Conservation (phyloP, 495 filamentous ascomycete genomes). For the Penicillium mononematosum region DNA sequence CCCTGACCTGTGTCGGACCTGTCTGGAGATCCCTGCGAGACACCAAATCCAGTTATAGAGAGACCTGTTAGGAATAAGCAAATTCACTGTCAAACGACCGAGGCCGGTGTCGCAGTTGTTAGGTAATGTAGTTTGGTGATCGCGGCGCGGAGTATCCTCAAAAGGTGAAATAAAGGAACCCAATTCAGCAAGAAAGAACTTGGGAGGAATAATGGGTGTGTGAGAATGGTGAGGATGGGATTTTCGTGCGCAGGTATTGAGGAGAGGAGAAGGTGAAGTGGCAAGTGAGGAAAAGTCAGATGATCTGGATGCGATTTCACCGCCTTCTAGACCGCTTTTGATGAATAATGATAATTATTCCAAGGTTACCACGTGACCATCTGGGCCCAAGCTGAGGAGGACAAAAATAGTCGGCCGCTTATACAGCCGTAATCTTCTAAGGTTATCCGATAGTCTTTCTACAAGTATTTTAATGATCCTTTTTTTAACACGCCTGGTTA, state of each 20-base stretch:
- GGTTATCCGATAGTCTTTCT: no score
- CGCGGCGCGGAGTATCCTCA: background rate
- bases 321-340: conserved; percentile 1
- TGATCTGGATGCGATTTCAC: background rate
- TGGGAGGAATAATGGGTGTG: background rate
- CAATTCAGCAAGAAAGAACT: background rate
- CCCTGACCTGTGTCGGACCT: conserved; percentile 25
- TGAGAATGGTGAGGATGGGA: background rate
- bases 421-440: no score
- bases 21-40: conserved; percentile 65
- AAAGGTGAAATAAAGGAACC: background rate
- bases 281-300: conserved; percentile 12
- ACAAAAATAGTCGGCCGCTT: no score
- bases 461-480: no score
- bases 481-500: no score
- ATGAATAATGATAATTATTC: background rate
- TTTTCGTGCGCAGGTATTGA: background rate
- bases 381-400: no score
- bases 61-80: conserved; percentile 6
- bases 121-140: background rate
- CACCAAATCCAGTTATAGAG: conserved; percentile 42
- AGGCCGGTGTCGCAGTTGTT: background rate
- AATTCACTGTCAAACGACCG: background rate
- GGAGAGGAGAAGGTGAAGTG: conserved; percentile 9
- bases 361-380: background rate